Percentiles rank a stretch among this genome's conserved stretches.
phyloP scores from a whole-genome alignment of 805 yeast species.

The Nematodospora valgi region DNA sequence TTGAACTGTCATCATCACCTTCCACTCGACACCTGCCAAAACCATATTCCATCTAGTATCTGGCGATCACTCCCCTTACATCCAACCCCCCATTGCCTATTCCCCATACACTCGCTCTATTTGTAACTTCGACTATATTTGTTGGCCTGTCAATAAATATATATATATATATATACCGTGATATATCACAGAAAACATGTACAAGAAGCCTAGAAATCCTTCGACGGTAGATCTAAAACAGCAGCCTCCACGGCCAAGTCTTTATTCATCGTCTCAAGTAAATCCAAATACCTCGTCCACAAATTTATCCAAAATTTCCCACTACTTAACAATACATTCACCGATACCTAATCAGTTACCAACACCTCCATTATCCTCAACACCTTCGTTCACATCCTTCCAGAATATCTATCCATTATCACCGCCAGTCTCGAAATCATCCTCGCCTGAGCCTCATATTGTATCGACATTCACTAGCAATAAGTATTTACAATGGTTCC shows the following conservation, averaged over 20 bases:
- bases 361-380: slow-evolving; percentile 9
- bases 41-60: too few species aligned
- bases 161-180: too few species aligned
- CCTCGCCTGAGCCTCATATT: slow-evolving; percentile 9
- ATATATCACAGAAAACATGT: slow-evolving; percentile 1
- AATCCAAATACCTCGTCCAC: slow-evolving; percentile 38
- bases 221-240: slow-evolving; percentile 5
- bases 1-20: too few species aligned
- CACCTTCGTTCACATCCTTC: slow-evolving; percentile 4
- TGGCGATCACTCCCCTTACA: too few species aligned
- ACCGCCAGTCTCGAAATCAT: slow-evolving; percentile 6
- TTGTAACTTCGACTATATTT: too few species aligned
- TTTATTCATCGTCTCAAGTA: slow-evolving; percentile 13
- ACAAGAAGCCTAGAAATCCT: slow-evolving; percentile 1
- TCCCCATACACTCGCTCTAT: too few species aligned
- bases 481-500: slow-evolving; percentile 14
- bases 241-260: background rate
- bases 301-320: slow-evolving; percentile 22
- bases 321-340: background rate
- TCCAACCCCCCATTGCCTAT: too few species aligned
- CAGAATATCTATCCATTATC: slow-evolving; percentile 1
- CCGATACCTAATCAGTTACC: slow-evolving; percentile 5
- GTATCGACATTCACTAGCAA: background rate
- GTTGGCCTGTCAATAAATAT: too few species aligned
- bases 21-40: too few species aligned